Conservation (phyloP, 306 rosid genomes). For the Casuarina equisetifolia region DNA sequence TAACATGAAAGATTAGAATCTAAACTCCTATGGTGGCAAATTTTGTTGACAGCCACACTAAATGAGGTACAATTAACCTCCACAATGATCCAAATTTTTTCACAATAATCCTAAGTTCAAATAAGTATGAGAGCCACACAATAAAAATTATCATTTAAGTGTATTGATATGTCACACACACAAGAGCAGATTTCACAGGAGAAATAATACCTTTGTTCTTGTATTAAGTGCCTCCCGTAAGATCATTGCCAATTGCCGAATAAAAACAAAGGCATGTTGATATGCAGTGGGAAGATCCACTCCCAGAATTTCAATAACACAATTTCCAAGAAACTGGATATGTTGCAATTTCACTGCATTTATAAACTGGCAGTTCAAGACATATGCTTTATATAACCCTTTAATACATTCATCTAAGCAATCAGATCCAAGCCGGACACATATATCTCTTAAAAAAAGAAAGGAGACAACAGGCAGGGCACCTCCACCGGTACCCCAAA, state of each 20-base stretch:
- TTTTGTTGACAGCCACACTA: not conserved
- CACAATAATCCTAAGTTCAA: not conserved
- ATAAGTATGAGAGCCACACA: conserved; percentile 1
- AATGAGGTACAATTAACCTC: not conserved
- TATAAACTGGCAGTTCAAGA: conserved; percentile 87
- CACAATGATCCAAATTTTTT: not conserved
- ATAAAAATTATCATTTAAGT: conserved; percentile 2
- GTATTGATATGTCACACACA: not conserved
- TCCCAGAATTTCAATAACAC: conserved; percentile 64
- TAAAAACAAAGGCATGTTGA: conserved; percentile 87
- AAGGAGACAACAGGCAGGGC: conserved; percentile 79
- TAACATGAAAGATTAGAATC: conserved; percentile 17
- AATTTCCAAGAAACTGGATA: conserved; percentile 77
- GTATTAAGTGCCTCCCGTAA: conserved; percentile 86
- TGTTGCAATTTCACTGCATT: conserved; percentile 79
- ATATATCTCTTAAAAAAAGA: conserved; percentile 74
- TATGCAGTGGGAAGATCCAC: conserved; percentile 83
- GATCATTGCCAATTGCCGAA: conserved; percentile 90
- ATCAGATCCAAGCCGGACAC: conserved; percentile 82
- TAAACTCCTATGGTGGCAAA: conserved; percentile 8
- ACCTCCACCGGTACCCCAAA: conserved; percentile 98
- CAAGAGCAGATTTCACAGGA: conserved; percentile 15
- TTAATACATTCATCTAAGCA: conserved; percentile 81
- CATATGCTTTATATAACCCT: conserved; percentile 43
- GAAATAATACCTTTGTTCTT: conserved; percentile 70